Evolutionary conservation across 1,284 basidiomycete species (phyloP), one percentile per base, ranked within the genome.

Genomic region (Ceratobasidium sp.): DNA sequence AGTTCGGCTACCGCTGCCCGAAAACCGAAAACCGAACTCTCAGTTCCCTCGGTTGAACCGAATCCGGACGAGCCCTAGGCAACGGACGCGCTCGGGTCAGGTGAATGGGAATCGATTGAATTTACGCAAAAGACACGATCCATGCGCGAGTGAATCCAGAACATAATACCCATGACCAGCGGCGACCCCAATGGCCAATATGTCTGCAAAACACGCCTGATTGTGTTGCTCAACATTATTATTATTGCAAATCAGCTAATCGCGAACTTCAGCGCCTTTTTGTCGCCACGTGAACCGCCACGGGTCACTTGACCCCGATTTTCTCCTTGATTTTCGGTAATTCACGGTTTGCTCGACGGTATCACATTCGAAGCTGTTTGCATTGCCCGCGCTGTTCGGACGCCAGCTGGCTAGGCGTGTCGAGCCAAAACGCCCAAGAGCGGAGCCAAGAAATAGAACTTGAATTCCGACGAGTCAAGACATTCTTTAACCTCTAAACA

Each of bases 401-500:
- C 40, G 59, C 59, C 59, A 62, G n/a, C 40, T 44, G 59, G 15
- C 59, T 62, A 3, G 59, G 59, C 59, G 37, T 62, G 59, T 44
- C 59, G 2, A 62, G 37, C 40, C 40, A 40, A 44, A n/a, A 62
- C 59, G 40, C 22, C 59, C 59, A 62, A 62, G 59, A 19, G 29
- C n/a, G 44, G n/a, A 6, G 67, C 49, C 67, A 70, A 52, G 67
- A 37, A 70, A 56, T 56, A 17, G 52, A 70, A 64, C 56, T 62
- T 46, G 46, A 19, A 25, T 43, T 52, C n/a, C 59, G 49, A 44
- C 37, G 59, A 44, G 25, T 6, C 59, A 62, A 62, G 59, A 44
- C n/a, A 19, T 74, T 64, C 44, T 25, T 17, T 62, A 1, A 22
- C 57, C 61, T 49, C 71, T 74, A 74, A 74, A 65, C 15, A 74